Base-by-base conservation (phyloP, 805 yeast genomes). In the Starmerella sirachaensis region DNA sequence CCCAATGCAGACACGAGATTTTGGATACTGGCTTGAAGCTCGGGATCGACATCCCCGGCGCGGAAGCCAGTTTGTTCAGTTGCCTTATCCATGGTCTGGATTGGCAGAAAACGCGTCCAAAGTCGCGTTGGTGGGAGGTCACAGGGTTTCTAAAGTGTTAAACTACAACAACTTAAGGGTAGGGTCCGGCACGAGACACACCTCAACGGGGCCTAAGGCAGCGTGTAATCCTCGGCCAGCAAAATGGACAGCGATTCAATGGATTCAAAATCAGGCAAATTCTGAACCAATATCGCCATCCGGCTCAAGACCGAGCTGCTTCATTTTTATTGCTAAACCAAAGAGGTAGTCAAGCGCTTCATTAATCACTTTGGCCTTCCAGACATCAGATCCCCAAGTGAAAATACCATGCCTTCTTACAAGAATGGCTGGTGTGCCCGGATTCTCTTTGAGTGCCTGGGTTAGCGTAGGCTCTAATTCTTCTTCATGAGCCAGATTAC, bases 331-430 rank as follows among this genome's bases (percentile, higher is more conserved):
- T 1, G 91, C 94, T 47, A 86, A 59, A 46, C 82, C 94, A 51
- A 88, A 64, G 45, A 88, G 61, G 55, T 86, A 88, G 53, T 88
- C 96, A 42, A 88, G 74, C 13, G 95, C 93, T 59, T 88, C 97
- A 55, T 85, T 85, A 57, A 80, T 79, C 11, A 88, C 71, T 60
- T 88, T 88, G 33, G 96, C 95, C 60, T 86, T 84, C 81, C 93
- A 80, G 10, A 83, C 81, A 18, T 70, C 74, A 50, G 78, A 83
- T 18, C 96, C 96, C 96, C 96, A 88, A n/a, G 85, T 94, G 55
- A 78, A 88, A 31, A 88, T 77, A 1, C 97, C 97, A 54, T 88
- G 97, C 53, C 95, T 68, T 58, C 94, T 72, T 6, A 88, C 96
- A 37, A 88, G 64, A 1, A 88, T 84, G 0, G 96, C 96, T 2